Base-by-base conservation (phyloP, 768 basidiomycete genomes). In the Termitomyces sp. region DNA sequence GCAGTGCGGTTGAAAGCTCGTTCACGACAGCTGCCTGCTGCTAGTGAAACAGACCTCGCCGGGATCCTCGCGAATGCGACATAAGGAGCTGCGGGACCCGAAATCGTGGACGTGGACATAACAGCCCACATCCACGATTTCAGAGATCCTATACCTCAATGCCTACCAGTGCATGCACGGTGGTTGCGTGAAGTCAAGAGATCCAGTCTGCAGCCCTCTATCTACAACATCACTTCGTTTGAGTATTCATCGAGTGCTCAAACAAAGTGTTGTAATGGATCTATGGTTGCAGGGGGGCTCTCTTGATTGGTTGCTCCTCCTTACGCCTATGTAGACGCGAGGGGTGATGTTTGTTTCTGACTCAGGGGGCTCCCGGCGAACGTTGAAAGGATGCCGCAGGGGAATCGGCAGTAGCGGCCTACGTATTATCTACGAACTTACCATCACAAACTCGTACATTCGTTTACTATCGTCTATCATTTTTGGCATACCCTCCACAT, bases 1-100 rank as follows among this genome's bases (percentile, higher is more conserved):
- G 39, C 63, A 93, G 91, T 98, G 63, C 91, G 95, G 16, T 76
- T 98, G 61, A 96, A 95, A 70, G 92, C 95, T 16, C 86, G 93
- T 18, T 87, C 93, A 13, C 81, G 92, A 64, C 89, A 94, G 60
- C 79, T 98, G 34, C 82, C 89, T 51, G 92, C 91, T 36, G 91
- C 90, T 9, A 86, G 85, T 69, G 93, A 97, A 74, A 89, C 84
- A 67, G 95, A 95, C 62, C 78, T 98, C 62, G 91, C 87, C 3
- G 70, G 77, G 46, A 81, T 96, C 56, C 76, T 96, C 10, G 63
- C 64, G 1, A 62, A 64, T 26, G 56, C 61, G 42, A 62, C 59
- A 56, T 67, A 45, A 30, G 5, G 50, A 5, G 4, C n/a, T 14
- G 9, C 47, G 6, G 47, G 32, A n/a, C 44, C 3, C 5, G 45